Percentiles rank a stretch among this genome's conserved stretches.
phyloP scores from a whole-genome alignment of 148 eudicot species.

The Amaranthus hypochondriacus region DNA sequence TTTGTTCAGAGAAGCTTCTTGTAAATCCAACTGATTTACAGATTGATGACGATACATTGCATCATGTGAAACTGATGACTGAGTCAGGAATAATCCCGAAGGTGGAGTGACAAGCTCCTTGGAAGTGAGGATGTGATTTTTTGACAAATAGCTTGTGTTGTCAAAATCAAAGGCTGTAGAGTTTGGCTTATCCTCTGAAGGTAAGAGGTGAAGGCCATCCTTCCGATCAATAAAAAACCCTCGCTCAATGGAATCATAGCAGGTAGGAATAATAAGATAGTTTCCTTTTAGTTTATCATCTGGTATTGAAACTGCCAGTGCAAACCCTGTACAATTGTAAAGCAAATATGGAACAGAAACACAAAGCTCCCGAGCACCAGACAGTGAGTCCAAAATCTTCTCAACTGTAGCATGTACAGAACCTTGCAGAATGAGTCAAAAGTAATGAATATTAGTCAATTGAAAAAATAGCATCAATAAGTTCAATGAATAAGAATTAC shows the following conservation, averaged over 20 bases:
- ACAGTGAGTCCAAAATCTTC: conserved; percentile 73
- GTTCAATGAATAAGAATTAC: conserved; percentile 31
- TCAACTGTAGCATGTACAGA: conserved; percentile 60
- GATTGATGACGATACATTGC: conserved; percentile 18
- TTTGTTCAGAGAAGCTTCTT: conserved; percentile 21
- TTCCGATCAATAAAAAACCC: conserved; percentile 36
- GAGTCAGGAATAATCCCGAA: conserved; percentile 21
- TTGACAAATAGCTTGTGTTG: conserved; percentile 23
- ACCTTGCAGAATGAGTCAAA: conserved; percentile 40
- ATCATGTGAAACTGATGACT: conserved; percentile 28
- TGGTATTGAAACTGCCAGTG: conserved; percentile 53
- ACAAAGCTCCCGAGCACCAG: conserved; percentile 90
- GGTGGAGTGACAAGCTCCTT: conserved; percentile 23
- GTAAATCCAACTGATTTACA: conserved; percentile 22
- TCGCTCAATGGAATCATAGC: conserved; percentile 62
- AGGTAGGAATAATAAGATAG: conserved; percentile 58
- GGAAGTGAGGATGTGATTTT: conserved; percentile 31
- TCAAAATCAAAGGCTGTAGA: conserved; percentile 27
- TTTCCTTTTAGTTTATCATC: conserved; percentile 49
- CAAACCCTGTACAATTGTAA: conserved; percentile 79
- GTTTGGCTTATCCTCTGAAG: conserved; percentile 33
- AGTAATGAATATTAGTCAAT: conserved; percentile 2
- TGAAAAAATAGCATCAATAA: conserved; percentile 8
- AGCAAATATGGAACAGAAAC: conserved; percentile 80
- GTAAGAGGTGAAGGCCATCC: conserved; percentile 71